Base-by-base conservation (phyloP, 2,329 filamentous ascomycete genomes). In the Mycosphaerella arachidis region DNA sequence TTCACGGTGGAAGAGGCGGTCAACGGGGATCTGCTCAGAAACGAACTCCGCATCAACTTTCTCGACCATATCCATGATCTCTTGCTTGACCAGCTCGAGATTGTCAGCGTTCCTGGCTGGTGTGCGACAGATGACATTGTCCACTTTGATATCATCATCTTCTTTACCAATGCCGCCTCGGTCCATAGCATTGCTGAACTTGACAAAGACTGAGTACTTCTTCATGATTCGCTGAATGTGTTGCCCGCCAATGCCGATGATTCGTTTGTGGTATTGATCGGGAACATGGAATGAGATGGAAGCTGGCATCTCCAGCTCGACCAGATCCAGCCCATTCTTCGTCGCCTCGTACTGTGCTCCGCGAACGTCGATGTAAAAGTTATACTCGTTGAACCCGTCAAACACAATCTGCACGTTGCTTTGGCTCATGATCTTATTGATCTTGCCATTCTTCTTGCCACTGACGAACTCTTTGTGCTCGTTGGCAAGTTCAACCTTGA, bases 191-290 rank as follows among this genome's bases (percentile, higher is more conserved):
- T 99, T 99, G 66, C 92, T 96, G 72, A 99, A 99, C 74, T 99
- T 99, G 79, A 99, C 94, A 70, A 99, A 99, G 67, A 99, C 94
- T 0, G 94, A 97, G 77, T 99, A 96, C 78, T 97, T 97, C 81
- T 99, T 97, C 94, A 99, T 99, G 79, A 99, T 97, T 57, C 93
- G 91, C 76, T 99, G 94, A 67, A 99, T 99, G 72, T 99, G 94
- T 74, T 97, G 93, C 9, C 94, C 94, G 62, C 94, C 94, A 70
- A 99, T 97, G 55, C 94, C 94, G 65, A 99, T 99, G 72, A 99
- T 99, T 53, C 94, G 92, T 80, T 99, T 99, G 78, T 99, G 94
- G 74, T 99, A 99, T 76, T 97, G 94, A 71, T 99, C 94, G 3
- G 94, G 94, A 30, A 99, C 94, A 72, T 99, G 94, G 82, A 99